phyloP scores from a whole-genome alignment of 805 yeast species.

The Metschnikowia continentalis region DNA sequence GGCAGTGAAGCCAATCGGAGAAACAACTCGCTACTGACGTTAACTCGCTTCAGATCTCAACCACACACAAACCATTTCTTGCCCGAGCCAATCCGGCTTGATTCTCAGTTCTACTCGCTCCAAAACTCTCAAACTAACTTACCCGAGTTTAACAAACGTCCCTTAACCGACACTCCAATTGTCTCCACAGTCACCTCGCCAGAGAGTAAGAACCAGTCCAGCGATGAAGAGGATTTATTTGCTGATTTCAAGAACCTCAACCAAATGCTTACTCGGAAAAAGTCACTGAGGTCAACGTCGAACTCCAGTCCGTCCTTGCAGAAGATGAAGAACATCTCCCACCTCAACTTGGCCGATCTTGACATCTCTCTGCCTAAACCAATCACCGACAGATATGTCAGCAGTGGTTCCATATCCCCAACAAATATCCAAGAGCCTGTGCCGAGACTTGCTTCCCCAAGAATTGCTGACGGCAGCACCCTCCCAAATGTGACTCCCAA shows the following conservation, averaged over 20 bases:
- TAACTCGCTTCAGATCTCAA: constrained; percentile 15
- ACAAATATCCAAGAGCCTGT: constrained; percentile 10
- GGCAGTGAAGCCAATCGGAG: neutral
- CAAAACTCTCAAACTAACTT: constrained; percentile 19
- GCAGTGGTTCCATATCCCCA: constrained; percentile 22
- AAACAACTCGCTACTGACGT: constrained; percentile 9
- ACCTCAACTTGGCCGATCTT: constrained; percentile 36
- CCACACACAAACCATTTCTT: constrained; percentile 14
- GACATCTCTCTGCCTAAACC: constrained; percentile 13
- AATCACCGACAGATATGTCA: constrained; percentile 3
- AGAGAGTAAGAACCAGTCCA: constrained; percentile 24
- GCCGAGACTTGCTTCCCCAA: constrained; percentile 7
- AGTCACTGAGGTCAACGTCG: neutral
- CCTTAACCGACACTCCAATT: constrained; percentile 71
- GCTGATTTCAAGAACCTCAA: constrained; percentile 8
- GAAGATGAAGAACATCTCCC: constrained; percentile 37
- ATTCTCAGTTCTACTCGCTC: constrained; percentile 10
- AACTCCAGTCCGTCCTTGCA: constrained; percentile 13
- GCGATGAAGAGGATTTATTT: constrained; percentile 25
- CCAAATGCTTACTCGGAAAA: constrained; percentile 4
- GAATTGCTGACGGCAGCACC: neutral
- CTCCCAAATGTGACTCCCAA: neutral
- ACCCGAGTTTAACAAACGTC: constrained; percentile 67
- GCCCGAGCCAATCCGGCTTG: constrained; percentile 15
- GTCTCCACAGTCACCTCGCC: constrained; percentile 58